Percentiles rank a stretch among this genome's conserved stretches.
These are phyloP conservation scores for Anethum foeniculum DNA, from an alignment of 140 eudicot species.

Conservation along the genomic window DNA sequence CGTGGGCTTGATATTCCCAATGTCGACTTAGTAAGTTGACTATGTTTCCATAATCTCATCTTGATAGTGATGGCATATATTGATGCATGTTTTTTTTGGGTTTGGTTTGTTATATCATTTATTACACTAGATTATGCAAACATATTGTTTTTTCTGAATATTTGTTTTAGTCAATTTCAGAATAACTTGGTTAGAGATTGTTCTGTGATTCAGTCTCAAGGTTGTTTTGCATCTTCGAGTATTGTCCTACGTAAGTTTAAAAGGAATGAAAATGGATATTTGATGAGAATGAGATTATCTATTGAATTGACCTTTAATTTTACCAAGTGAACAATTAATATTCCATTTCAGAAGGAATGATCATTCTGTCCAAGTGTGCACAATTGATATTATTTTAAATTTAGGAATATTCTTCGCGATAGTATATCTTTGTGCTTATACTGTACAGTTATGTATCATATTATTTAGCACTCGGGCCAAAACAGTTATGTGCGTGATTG, in stretches of 20 bases:
- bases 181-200: neutral
- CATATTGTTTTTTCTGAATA: neutral
- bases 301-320: neutral
- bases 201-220: neutral
- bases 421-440: neutral
- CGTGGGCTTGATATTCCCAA: conserved; percentile 97
- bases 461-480: neutral
- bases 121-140: neutral
- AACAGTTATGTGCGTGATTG: neutral
- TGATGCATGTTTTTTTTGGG: neutral
- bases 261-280: neutral
- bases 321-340: neutral
- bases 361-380: neutral
- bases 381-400: neutral
- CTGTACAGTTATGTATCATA: neutral
- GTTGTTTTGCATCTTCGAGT: neutral
- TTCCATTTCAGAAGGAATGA: neutral
- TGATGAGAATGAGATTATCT: neutral
- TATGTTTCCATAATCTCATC: neutral
- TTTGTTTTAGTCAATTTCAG: neutral
- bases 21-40: conserved; percentile 67
- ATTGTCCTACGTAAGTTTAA: neutral
- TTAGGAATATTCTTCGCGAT: neutral
- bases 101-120: neutral
- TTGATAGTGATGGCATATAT: neutral